Evolutionary conservation across 345 rosid species (phyloP), one percentile per base, ranked within the genome.

Genomic region (Erysimum cheiranthoides): DNA sequence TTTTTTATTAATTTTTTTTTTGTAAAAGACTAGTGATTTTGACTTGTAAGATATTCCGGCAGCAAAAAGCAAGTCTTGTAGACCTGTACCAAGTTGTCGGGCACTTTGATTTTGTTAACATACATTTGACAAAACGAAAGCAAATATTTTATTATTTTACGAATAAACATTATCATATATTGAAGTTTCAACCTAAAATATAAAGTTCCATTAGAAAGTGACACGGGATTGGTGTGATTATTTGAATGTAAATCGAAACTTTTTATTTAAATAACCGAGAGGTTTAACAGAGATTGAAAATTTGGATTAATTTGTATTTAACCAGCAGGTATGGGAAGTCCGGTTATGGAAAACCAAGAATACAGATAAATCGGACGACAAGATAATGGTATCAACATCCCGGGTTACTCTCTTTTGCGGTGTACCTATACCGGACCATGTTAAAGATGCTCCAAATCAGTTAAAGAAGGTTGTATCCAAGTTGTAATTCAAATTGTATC

Each of bases 251-350:
- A 12, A 16, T 57, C 7, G 27, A 28, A 4, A 0, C 13, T 5
- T 5, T 45, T 16, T 25, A 49, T 35, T 4, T 42, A 39, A 39
- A 27, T 27, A 32, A 66, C 18, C 18, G 35, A 14, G 21, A 16
- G 11, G 11, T 16, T 46, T 64, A n/a, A 12, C 7, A 39, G 10
- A 66, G 8, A 35, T 5, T 2, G 18, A 4, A 34, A 51, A 10
- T 31, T 14, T 27, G 21, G 21, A 34, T 21, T 3, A 9, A 9
- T 27, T 25, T 61, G 60, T 61, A 34, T 45, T 0, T 36, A 9
- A 70, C 35, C 77, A 21, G 1, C 25, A 93, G 98, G 97, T 91
- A 5, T 93, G 98, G 98, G 96, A 93, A 78, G 96, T 90, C 49
- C 81, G 73, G 67, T 74, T 91, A 25, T 87, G 87, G 90, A 93